Conservation (phyloP, 768 basidiomycete species). For the Suillus americanus region DNA sequence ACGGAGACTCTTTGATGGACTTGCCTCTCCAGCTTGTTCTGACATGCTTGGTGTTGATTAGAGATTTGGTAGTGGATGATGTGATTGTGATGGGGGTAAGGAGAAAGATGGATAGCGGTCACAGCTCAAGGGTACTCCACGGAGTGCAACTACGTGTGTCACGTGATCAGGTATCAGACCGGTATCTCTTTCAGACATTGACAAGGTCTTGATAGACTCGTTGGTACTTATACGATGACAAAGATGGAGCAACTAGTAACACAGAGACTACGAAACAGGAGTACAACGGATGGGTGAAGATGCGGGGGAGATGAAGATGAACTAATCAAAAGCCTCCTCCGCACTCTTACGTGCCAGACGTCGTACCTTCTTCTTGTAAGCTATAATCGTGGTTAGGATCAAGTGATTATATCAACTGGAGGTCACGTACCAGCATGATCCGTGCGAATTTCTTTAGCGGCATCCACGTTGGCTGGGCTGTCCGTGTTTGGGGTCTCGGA, state of each 20-base stretch:
- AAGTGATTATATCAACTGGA: conserved; percentile 6
- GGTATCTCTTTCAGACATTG: neutral
- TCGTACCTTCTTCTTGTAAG: conserved; percentile 95
- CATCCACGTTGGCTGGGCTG: conserved; percentile 96
- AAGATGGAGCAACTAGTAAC: conserved; percentile 8
- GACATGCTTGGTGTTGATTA: conserved; percentile 25
- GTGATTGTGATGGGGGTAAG: conserved; percentile 11
- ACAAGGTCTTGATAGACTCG: neutral
- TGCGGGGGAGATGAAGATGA: neutral
- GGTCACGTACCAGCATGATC: conserved; percentile 52
- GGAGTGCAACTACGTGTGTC: neutral
- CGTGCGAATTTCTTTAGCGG: conserved; percentile 82
- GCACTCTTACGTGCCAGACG: conserved; percentile 83
- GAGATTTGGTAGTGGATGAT: conserved; percentile 9
- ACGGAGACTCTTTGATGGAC: conserved; percentile 22
- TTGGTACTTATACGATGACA: neutral
- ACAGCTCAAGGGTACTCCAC: neutral
- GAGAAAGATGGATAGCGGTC: neutral
- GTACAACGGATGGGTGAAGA: neutral
- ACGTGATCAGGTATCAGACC: neutral
- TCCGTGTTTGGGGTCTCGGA: conserved; percentile 89
- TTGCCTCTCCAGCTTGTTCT: conserved; percentile 44
- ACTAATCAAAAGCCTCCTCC: conserved; percentile 80
- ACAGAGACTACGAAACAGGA: conserved; percentile 11
- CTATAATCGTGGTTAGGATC: conserved; percentile 38